Evolutionary conservation across 2,329 filamentous ascomycete species (phyloP), one percentile per base, ranked within the genome.

Genomic region (Alternaria triticina): DNA sequence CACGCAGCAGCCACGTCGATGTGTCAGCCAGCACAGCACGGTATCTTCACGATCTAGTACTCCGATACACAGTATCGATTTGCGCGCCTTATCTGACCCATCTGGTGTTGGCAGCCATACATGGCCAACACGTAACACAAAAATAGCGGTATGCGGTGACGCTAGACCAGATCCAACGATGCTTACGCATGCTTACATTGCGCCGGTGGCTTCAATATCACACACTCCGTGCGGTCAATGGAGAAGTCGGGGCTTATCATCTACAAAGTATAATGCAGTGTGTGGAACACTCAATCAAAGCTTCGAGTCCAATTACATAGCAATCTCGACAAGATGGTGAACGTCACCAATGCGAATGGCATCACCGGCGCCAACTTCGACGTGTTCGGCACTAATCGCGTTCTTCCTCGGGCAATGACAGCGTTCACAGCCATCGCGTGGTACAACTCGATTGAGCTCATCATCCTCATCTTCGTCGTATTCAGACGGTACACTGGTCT

Each of bases 361-460:
- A 64, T 64, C 4, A 50, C 50, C 10, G 61, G 61, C 12, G 60
- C 55, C 12, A 64, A 63, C 17, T 64, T 54, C 51, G 63, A 66
- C 30, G 50, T 64, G 7, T 60, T 64, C 22, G 63, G 60, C 28
- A 61, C 59, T 2, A 43, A 62, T 44, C 49, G 59, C 10, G 28
- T 23, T 10, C 54, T 65, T 27, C 60, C 63, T 4, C 54, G 62
- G 40, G 52, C 57, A 51, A 61, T 57, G 52, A 50, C 52, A 12
- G 59, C 62, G 1, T 72, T 72, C 20, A 54, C 61, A 2, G 61
- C 61, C 9, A 66, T 72, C 20, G 66, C 67, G 4, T 62, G 61
- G 59, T 73, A 72, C 56, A 72, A 72, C 33, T 62, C 63, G 15
- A 47, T 68, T n/a, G 71, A 74, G 58, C 49, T 74, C 13, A 55